Base-by-base conservation (phyloP, 495 filamentous ascomycete species). In the Trichoderma reesei region DNA sequence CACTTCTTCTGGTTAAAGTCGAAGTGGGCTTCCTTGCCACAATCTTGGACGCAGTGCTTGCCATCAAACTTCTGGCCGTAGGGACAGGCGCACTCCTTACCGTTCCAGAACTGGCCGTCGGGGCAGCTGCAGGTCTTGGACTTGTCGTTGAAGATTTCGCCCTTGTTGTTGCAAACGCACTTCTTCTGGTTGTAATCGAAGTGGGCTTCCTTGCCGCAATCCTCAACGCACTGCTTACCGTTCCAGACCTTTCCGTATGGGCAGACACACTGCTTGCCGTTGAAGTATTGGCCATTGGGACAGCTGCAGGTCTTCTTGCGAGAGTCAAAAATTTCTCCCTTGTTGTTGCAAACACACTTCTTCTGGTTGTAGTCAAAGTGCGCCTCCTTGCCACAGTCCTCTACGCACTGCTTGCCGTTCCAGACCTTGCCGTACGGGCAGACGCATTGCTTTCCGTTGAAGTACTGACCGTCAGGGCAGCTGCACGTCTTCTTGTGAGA, bases 311-410 rank as follows among this genome's bases (percentile, higher is more conserved):
- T 63, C 18, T 63, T 31, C 7, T 16, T 63, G 26, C 31, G 14
- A 1, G 61, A 18, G 14, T 63, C n/a, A 13, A 26, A 63, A 4
- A 63, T 14, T 8, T 63, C 38, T 5, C 61, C 61, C 39, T 63
- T 44, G 1, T 63, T 63, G n/a, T 63, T 63, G 61, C 61, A 63
- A 14, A 63, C 61, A 33, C 61, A 63, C 41, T 42, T 31, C 41
- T 63, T 44, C 5, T 42, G 61, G 13, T 63, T 20, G 8, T 18
- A 34, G 16, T 63, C 61, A 48, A 31, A 63, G n/a, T 34, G 26
- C 2, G 61, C 61, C 11, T 63, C 61, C 11, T 41, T 42, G 41
- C 61, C 61, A 9, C 61, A 63, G 41, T 63, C 39, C 6, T 5
- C 4, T 8, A 41, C 20, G 16, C 61, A 62, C n/a, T 44, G 37